These are phyloP conservation scores for Exophiala bonariae DNA, from an alignment of 2,329 filamentous ascomycete genomes.

Conservation along the genomic window DNA sequence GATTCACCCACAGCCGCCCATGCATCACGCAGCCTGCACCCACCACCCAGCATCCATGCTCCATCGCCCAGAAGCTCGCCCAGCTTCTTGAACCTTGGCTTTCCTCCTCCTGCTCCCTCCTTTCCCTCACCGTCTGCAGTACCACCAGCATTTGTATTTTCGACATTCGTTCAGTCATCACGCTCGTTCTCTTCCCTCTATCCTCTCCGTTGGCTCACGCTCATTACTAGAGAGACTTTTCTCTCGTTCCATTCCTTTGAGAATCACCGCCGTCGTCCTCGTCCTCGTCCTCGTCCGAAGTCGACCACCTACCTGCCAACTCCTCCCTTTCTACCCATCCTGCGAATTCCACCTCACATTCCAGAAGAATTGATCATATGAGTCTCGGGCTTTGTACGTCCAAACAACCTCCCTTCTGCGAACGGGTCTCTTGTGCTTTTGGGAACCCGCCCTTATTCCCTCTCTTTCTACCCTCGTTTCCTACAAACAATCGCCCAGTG, in stretches of 20 bases:
- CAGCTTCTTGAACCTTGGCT: no score
- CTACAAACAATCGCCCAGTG: conserved; percentile 9
- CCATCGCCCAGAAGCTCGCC: no score
- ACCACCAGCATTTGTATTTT: background rate
- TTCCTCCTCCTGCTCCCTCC: background rate
- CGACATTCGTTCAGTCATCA: conserved; percentile 9
- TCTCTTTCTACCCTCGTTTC: conserved; percentile 10
- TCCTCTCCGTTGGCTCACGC: conserved; percentile 27
- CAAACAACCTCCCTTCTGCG: conserved; percentile 16
- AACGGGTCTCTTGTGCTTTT: conserved; percentile 12
- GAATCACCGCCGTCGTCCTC: no score
- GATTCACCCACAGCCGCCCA: no score
- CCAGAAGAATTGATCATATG: conserved; percentile 22
- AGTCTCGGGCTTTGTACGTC: conserved; percentile 27
- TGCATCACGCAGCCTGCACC: no score
- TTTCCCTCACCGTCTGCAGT: background rate
- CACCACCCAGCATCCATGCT: no score
- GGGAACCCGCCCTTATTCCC: conserved; percentile 6
- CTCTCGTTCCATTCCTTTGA: conserved; percentile 29
- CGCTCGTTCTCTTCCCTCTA: conserved; percentile 20
- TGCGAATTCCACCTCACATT: conserved; percentile 6
- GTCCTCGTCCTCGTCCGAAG: conserved; percentile 20
- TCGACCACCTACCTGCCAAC: conserved; percentile 22
- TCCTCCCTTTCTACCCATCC: conserved; percentile 12
- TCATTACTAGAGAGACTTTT: conserved; percentile 29